Conservation (phyloP, 345 rosid genomes). For the Aegle marmelos region DNA sequence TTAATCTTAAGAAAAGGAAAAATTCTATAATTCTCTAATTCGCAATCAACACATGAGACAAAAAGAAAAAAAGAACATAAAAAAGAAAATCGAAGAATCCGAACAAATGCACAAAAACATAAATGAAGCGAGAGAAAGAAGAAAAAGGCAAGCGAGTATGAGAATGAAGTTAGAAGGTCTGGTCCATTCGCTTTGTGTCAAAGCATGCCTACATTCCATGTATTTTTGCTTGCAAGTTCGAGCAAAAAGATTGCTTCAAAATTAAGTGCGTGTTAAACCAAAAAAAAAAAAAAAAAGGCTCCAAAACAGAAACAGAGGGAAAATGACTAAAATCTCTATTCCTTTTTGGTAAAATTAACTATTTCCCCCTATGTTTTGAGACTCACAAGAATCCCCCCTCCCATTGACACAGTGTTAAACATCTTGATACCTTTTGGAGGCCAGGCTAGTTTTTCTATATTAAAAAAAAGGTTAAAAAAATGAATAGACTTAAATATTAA, state of each 20-base stretch:
- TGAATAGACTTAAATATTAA: no score
- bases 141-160: not conserved
- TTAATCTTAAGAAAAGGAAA: not conserved
- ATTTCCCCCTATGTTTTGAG: no score
- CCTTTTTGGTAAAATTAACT: no score
- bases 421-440: no score
- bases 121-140: not conserved
- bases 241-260: not conserved
- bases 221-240: not conserved
- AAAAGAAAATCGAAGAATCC: not conserved
- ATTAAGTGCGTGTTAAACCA: no score
- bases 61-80: not conserved
- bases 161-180: slow-evolving; percentile 1
- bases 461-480: no score
- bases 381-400: no score
- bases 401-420: no score
- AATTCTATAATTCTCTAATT: not conserved
- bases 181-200: slow-evolving; percentile 18
- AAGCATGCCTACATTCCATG: slow-evolving; percentile 15
- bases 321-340: no score
- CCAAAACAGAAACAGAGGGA: slow-evolving; percentile 12
- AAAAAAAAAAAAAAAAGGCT: no score
- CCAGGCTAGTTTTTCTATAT: no score
- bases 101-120: not conserved
- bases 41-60: not conserved